Base-by-base conservation (phyloP, 2,329 filamentous ascomycete genomes). In the Rutstroemia sp. region DNA sequence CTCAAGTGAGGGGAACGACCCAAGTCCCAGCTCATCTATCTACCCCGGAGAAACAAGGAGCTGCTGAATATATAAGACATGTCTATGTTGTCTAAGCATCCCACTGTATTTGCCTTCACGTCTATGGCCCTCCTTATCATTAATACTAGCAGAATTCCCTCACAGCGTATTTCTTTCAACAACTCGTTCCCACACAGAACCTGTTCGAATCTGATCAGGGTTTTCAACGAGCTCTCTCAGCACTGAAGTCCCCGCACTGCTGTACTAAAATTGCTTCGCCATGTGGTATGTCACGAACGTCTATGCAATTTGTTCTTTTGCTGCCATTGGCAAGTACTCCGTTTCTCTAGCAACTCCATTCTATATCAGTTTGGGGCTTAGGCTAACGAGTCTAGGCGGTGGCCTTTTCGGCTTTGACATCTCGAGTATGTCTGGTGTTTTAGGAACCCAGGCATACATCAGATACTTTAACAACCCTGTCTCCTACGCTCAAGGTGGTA, bases 371-470 rank as follows among this genome's bases (percentile, higher is more conserved):
- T 12, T 21, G 0, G 39, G 39, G 41, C 10, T 12, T 44, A 44
- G 14, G 49, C 16, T 57, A 25, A 57, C 19, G 34, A 16, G 3
- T 34, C 10, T 19, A 57, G 82, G 79, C 63, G 86, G 86, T 68
- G 82, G 80, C 23, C 75, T 90, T 25, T 90, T 91, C 66, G 88
- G 88, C 64, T 91, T 91, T 68, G 88, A 91, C 72, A 89, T 91
- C 65, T 82, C 80, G 56, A 87, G 84, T 45, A 89, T 90, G 86
- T 84, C 81, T 39, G 82, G 80, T 47, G 81, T 84, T 23, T 75
- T 90, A 39, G 83, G 82, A 30, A 87, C 83, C 0, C 71, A 82
- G 56, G 79, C 84, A 48, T 91, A 91, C 69, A 83, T 82, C 63
- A 82, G 80, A 64, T 90, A 88, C 70, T 90, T 90, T 72, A 75